Evolutionary conservation across 345 rosid genomes (phyloP).

Genomic region (Pistacia atlantica): DNA sequence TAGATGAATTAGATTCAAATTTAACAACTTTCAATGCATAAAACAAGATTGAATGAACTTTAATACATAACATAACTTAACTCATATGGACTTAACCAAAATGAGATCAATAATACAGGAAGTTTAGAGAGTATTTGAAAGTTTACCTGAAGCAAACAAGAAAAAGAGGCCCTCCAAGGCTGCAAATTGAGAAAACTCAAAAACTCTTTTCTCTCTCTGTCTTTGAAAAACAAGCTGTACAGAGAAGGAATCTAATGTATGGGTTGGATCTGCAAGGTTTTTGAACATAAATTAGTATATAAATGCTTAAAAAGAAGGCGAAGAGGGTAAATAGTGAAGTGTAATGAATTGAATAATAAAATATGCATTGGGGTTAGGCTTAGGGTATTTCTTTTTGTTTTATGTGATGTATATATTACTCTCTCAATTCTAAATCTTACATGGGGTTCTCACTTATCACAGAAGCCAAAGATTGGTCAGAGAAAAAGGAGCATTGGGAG

Average conservation of each 20-base stretch:
- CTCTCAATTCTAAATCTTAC: constrained; percentile 9
- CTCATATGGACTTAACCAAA: neutral
- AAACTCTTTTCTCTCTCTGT: constrained; percentile 25
- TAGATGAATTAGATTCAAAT: neutral
- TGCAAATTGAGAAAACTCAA: constrained; percentile 27
- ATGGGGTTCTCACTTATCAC: constrained; percentile 32
- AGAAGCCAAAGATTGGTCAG: constrained; percentile 43
- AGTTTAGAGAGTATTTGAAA: neutral
- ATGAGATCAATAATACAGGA: neutral
- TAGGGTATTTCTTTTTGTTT: constrained; percentile 55
- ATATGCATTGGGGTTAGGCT: constrained; percentile 30
- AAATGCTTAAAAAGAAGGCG: constrained; percentile 54
- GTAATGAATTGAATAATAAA: constrained; percentile 10
- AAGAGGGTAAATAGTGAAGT: constrained; percentile 13
- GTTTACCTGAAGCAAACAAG: constrained; percentile 21
- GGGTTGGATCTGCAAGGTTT: constrained; percentile 61
- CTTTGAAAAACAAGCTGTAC: constrained; percentile 46
- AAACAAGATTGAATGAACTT: too few relatives aligned
- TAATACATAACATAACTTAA: neutral
- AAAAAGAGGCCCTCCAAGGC: constrained; percentile 17
- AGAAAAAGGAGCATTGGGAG: constrained; percentile 42
- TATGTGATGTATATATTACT: constrained; percentile 31
- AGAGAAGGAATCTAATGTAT: constrained; percentile 51
- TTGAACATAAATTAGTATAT: constrained; percentile 35
- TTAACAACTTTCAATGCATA: too few relatives aligned